Percentiles rank a stretch among this genome's conserved stretches.
Conservation (phyloP, 2,329 filamentous ascomycete species). For the Colletotrichum camelliae region DNA sequence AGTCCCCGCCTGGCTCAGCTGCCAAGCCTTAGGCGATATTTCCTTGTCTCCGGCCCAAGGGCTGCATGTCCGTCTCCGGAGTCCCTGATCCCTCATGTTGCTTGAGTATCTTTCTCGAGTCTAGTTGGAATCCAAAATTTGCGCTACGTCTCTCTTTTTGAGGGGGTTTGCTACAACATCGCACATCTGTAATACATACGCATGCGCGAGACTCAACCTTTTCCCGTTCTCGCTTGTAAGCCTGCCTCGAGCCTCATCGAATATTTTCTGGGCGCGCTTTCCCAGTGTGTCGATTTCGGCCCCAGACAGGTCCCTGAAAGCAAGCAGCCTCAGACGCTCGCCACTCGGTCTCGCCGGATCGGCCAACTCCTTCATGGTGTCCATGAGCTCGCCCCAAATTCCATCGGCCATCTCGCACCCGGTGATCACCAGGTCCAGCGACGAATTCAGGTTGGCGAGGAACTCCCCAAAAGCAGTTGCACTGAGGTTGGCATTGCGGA, state of each 20-base stretch:
- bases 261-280: no score
- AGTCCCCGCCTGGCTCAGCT: not conserved
- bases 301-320: not conserved
- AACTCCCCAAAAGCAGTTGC: not conserved
- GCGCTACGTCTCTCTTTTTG: no score
- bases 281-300: not conserved
- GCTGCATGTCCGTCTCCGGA: not conserved
- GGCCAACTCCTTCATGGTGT: not conserved
- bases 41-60: not conserved
- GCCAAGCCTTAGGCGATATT: not conserved
- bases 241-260: not conserved
- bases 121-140: not conserved
- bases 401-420: not conserved
- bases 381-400: not conserved
- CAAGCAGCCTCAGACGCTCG: not conserved
- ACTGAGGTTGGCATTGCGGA: not conserved
- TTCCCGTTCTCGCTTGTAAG: not conserved
- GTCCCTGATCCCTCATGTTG: not conserved
- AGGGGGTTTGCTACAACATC: not conserved
- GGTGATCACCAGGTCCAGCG: not conserved
- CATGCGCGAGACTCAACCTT: not conserved
- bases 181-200: not conserved
- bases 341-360: not conserved
- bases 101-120: not conserved
- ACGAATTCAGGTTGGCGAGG: not conserved